Evolutionary conservation across 768 basidiomycete species (phyloP), one percentile per base, ranked within the genome.

Genomic region (Tephrocybe sp.): DNA sequence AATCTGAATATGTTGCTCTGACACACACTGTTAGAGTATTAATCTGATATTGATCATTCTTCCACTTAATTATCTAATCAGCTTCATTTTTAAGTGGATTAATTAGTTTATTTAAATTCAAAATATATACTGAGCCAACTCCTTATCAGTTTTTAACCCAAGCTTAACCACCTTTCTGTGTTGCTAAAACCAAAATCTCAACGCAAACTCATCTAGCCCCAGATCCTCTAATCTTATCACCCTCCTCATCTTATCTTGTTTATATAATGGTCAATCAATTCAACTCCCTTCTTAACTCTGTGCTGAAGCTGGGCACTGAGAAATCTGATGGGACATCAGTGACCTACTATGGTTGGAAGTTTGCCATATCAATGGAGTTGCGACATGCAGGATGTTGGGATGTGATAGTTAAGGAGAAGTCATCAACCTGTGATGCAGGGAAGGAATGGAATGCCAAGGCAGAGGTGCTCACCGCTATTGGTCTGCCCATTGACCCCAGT

Each of bases 1-100:
- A 74, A 50, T 62, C 65, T 5, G 67, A 75, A 54, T 73, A 70
- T 39, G 47, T 39, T 30, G 14, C 14, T 2, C 10, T 23, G 4
- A 41, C 2, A 8, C 41, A 42, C 8, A 8, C 41, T 30, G 4
- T 26, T 9, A 42, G 30, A 30, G 41, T 23, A 4, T n/a, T 30
- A 3, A 22, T 42, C 3, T 42, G 26, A n/a, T n/a, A n/a, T n/a
- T n/a, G n/a, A n/a, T n/a, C n/a, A n/a, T n/a, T n/a, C n/a, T n/a
- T n/a, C n/a, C n/a, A n/a, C n/a, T n/a, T n/a, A n/a, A n/a, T n/a
- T n/a, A n/a, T n/a, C n/a, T n/a, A n/a, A n/a, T n/a, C n/a, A n/a
- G n/a, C n/a, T n/a, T n/a, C n/a, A n/a, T n/a, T n/a, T n/a, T n/a
- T n/a, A n/a, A n/a, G n/a, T n/a, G n/a, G n/a, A n/a, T n/a, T n/a